A percentile compares a stretch with the other conserved stretches of the same genome.
These are phyloP conservation scores for Neospermospora avenae DNA, from an alignment of 2,329 filamentous ascomycete species.

Conservation along the genomic window DNA sequence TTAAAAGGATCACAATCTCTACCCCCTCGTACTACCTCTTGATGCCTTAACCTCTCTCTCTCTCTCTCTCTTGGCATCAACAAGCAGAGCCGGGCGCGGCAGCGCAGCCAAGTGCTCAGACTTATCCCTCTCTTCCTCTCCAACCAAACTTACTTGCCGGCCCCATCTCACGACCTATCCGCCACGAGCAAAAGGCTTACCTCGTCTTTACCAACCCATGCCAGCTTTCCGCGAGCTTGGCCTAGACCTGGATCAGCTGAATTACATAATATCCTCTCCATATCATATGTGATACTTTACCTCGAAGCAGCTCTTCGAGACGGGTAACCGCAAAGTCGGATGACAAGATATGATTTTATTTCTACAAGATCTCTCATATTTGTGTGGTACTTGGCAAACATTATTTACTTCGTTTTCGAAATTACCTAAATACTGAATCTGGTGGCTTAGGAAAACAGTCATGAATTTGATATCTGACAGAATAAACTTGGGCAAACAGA, in stretches of 20 bases:
- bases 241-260: slow-evolving; percentile 5
- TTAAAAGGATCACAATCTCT: no score
- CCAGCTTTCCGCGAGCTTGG: neutral
- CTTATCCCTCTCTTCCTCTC: neutral
- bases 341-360: no score
- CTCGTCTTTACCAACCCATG: neutral
- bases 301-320: no score
- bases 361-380: neutral
- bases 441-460: no score
- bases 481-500: neutral
- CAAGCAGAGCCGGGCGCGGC: slow-evolving; percentile 7
- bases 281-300: neutral
- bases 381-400: no score
- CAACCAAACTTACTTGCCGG: neutral
- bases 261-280: neutral
- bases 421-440: no score
- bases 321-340: no score
- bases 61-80: slow-evolving; percentile 3
- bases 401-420: no score
- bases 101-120: neutral
- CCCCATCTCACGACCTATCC: neutral
- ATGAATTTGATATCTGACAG: neutral
- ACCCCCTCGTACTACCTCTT: neutral
- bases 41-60: neutral
- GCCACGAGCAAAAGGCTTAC: neutral